Conservation (phyloP, 169 alveolate genomes). For the Plasmodium gallinaceum region DNA sequence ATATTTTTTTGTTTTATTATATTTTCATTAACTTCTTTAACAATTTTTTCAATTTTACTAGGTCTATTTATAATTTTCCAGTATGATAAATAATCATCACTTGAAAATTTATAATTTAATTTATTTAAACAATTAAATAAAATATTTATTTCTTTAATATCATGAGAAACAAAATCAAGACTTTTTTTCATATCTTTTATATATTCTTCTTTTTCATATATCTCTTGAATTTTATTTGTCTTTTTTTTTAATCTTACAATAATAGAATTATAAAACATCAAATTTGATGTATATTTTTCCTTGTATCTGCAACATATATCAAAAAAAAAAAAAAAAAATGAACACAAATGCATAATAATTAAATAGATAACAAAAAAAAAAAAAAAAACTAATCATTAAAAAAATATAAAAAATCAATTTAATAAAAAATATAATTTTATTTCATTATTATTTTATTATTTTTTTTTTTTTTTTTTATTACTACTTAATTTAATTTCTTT, state of each 20-base stretch:
- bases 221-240: constrained; percentile 62
- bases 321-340: neutral
- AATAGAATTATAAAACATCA: constrained; percentile 71
- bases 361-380: neutral
- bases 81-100: constrained; percentile 71
- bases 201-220: constrained; percentile 75
- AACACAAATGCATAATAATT: neutral
- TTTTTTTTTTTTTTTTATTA: neutral
- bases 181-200: constrained; percentile 73
- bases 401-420: neutral
- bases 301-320: constrained; percentile 23
- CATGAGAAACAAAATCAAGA: constrained; percentile 64
- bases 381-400: neutral
- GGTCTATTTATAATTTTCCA: constrained; percentile 76
- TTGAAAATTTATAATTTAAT: constrained; percentile 71
- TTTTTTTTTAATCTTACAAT: constrained; percentile 67
- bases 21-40: constrained; percentile 70
- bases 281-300: constrained; percentile 69
- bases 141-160: constrained; percentile 68
- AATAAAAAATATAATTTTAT: neutral
- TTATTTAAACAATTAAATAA: constrained; percentile 63
- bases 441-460: neutral
- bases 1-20: constrained; percentile 64
- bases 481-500: neutral
- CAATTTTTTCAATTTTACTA: constrained; percentile 70